Conservation (phyloP, 345 rosid genomes). For the Leavenworthia alabamica region DNA sequence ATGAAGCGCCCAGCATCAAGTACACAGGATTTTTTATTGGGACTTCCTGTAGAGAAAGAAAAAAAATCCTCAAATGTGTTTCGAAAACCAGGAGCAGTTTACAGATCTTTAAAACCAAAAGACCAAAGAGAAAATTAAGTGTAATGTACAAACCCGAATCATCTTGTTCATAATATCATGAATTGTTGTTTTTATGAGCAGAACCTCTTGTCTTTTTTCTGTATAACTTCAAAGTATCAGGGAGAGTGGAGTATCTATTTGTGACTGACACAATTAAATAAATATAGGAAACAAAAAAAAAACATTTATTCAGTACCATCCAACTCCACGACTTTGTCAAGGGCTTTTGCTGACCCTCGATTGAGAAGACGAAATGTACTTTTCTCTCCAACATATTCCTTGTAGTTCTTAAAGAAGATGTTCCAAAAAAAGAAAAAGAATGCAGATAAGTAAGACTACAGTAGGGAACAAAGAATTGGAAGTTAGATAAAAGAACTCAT, state of each 20-base stretch:
- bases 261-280: not conserved
- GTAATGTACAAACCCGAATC: conserved; percentile 59
- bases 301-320: conserved; percentile 54
- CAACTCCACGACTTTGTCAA: conserved; percentile 93
- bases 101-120: not conserved
- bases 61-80: not conserved
- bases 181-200: conserved; percentile 82
- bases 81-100: not conserved
- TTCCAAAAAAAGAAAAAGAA: not conserved
- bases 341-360: conserved; percentile 96
- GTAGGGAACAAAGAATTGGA: not conserved
- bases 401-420: conserved; percentile 50
- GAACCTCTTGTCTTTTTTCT: conserved; percentile 74
- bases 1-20: conserved; percentile 92
- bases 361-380: conserved; percentile 90
- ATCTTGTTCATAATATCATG: conserved; percentile 94
- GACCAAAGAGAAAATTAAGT: conserved; percentile 4
- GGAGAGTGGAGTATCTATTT: conserved; percentile 14
- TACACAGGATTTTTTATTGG: conserved; percentile 87
- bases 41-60: conserved; percentile 58
- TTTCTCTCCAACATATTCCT: conserved; percentile 74
- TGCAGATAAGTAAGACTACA: not conserved
- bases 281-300: not conserved
- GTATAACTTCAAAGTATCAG: conserved; percentile 25
- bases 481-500: conserved; percentile 1